Conservation (phyloP, 257 asterid species). For the Gentiana straminea region DNA sequence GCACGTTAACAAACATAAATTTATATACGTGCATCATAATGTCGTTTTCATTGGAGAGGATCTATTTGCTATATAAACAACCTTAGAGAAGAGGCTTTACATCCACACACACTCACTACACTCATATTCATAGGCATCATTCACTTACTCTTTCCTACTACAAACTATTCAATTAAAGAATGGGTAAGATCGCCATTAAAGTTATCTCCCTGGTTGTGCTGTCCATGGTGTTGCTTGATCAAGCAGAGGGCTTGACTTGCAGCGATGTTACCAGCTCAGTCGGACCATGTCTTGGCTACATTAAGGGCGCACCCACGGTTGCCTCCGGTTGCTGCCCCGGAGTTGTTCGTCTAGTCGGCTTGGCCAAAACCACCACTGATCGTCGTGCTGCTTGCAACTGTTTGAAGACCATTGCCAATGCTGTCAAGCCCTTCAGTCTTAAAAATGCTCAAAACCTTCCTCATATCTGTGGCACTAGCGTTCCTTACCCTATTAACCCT, state of each 20-base stretch:
- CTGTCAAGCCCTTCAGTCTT: neutral
- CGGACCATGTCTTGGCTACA: constrained; percentile 10
- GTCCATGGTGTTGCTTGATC: constrained; percentile 7
- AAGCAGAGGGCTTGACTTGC: constrained; percentile 10
- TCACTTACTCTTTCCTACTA: too few species aligned
- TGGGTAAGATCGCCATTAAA: neutral
- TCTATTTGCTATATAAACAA: too few species aligned
- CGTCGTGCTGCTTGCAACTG: constrained; percentile 14
- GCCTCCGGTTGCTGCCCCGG: constrained; percentile 14
- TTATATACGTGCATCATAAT: too few species aligned
- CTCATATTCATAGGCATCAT: too few species aligned
- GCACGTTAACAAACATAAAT: too few species aligned
- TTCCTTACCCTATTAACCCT: constrained; percentile 52
- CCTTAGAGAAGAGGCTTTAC: too few species aligned
- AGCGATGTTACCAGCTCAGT: neutral
- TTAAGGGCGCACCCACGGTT: neutral
- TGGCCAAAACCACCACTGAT: constrained; percentile 6
- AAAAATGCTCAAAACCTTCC: constrained; percentile 47
- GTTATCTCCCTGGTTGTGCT: neutral
- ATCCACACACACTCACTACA: too few species aligned
- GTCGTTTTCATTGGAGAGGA: too few species aligned
- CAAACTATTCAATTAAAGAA: too few species aligned
- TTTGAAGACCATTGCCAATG: neutral
- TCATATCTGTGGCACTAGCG: constrained; percentile 25
- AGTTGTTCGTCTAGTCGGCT: neutral